Evolutionary conservation across 805 yeast genomes (phyloP), one percentile per base, ranked within the genome.

Genomic region (Saccharomyces mikatae): DNA sequence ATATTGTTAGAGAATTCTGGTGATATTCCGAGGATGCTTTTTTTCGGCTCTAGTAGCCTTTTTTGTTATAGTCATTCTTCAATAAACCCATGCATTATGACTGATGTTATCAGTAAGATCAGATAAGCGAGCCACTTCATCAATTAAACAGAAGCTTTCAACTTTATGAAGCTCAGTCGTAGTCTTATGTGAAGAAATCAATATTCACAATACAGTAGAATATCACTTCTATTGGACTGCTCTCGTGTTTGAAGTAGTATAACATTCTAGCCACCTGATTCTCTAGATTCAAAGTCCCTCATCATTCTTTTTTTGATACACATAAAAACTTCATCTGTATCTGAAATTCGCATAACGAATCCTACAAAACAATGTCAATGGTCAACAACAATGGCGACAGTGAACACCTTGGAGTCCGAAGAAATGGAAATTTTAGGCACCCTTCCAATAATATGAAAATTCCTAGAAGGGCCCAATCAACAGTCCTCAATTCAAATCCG

Each of bases 401-500:
- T 36, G 44, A 36, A 22, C 44, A 36, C 44, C 44, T 36, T 36
- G 44, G 44, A 17, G 13, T 17, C 44, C 17, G 44, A 10, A 36
- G 44, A n/a, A 17, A 36, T 3, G 44, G 24, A 36, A 36, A 36
- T 36, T 36, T 36, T 3, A 36, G 44, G 44, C 44, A 36, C 2
- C 13, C 44, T 6, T 36, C 44, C 24, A 36, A 36, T 17, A 36
- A n/a, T 21, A 36, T 36, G 44, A 32, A 41, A 47, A 28, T 10
- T 21, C 52, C 22, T 10, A 32, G 41, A 24, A 49, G 51, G 26
- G 17, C 26, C 10, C 47, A 49, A 53, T 53, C 58, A 24, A 56
- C 60, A 14, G 52, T 50, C 41, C 47, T 55, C 22, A 52, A 47
- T 36, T 22, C 56, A n/a, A 55, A 58, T 22, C 56, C 58, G 1